Base-by-base conservation (phyloP, 345 rosid genomes). In the Nephelium lappaceum region DNA sequence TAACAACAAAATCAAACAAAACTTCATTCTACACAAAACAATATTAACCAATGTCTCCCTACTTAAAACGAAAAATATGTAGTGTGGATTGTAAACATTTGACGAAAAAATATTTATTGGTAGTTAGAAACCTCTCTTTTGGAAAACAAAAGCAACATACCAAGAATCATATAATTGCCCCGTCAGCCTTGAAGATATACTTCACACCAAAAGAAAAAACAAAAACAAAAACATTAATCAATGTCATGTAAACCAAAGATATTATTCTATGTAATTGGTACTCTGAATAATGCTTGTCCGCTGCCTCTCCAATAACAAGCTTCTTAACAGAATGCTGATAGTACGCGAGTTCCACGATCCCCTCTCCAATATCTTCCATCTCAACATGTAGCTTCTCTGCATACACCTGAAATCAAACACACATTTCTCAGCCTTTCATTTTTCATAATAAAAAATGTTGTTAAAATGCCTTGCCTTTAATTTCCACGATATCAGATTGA, bases 221-320 rank as follows among this genome's bases (percentile, higher is more conserved):
- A 63, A 69, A 11, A 23, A 58, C 18, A 27, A 27, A 27, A 0
- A 27, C 31, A 27, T 27, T 27, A 1, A 77, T 23, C 8, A 19
- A 25, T 36, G 18, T 68, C 47, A 49, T 60, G 67, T 27, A 27
- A 49, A 72, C 9, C 21, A 72, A 73, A 51, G 60, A 45, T 6
- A 45, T 45, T 12, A 11, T 66, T 27, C 31, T 27, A 60, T 18
- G 42, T 67, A 27, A 47, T 64, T 60, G 23, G 5, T 87, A 93
- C 94, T 80, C 83, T 31, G 88, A 72, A 77, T 83, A 86, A 81
- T 77, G 86, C 67, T 81, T 80, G 76, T 89, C 84, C 53, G 97
- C 90, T 76, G 94, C 95, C 63, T 93, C 97, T 83, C 95, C 97
- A 92, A 89, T 89, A 61, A 90, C 90, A 72, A 86, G 93, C 83